phyloP scores from a whole-genome alignment of 345 rosid genomes.

The Melaleuca quinquenervia region DNA sequence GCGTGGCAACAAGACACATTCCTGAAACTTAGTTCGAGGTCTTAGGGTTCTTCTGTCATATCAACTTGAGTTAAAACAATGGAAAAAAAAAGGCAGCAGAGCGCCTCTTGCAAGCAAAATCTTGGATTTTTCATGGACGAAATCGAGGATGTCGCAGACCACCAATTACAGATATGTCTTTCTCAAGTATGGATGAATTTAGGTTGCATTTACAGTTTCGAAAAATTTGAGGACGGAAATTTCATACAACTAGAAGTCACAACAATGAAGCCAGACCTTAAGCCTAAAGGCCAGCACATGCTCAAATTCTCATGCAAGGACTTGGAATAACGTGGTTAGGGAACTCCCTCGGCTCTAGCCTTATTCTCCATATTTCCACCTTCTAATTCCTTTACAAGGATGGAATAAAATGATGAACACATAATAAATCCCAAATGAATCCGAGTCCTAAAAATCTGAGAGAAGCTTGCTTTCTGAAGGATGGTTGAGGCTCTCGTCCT shows the following conservation, averaged over 20 bases:
- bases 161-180: not conserved
- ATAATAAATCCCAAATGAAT: not conserved
- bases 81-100: not conserved
- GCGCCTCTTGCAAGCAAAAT: no score
- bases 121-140: no score
- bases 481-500: conserved; percentile 14
- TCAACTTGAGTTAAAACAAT: not conserved
- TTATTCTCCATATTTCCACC: not conserved
- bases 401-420: not conserved
- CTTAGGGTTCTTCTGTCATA: not conserved
- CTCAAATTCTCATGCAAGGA: not conserved
- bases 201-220: no score
- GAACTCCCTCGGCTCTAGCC: not conserved
- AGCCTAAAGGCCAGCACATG: not conserved
- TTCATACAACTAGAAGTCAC: not conserved
- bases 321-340: not conserved
- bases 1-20: not conserved
- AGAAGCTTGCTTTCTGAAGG: conserved; percentile 23
- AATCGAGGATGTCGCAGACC: not conserved
- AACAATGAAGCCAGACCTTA: not conserved
- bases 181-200: not conserved
- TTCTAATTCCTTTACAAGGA: not conserved
- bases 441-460: not conserved
- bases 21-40: not conserved
- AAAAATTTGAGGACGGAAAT: not conserved